phyloP scores from a whole-genome alignment of 495 filamentous ascomycete species.

The Lentithecium fluviatile region DNA sequence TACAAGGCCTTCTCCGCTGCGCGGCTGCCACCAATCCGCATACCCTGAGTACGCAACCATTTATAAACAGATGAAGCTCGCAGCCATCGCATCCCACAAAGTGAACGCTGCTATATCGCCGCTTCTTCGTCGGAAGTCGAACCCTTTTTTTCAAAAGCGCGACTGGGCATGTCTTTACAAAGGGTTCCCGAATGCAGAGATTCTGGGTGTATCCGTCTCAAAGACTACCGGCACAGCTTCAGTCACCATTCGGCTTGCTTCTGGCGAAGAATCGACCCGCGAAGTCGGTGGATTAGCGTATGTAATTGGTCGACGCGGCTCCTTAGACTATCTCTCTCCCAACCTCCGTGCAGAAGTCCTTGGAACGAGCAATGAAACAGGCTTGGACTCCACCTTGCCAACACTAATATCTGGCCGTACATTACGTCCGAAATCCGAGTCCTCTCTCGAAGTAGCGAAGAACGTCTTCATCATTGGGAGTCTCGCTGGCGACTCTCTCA shows the following conservation, averaged over 20 bases:
- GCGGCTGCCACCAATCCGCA: conserved; percentile 61
- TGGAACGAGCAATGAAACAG: conserved; percentile 35
- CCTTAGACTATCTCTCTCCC: conserved; percentile 54
- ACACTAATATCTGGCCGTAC: conserved; percentile 55
- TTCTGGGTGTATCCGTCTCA: conserved; percentile 46
- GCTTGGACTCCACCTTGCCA: not conserved
- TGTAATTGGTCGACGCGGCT: conserved; percentile 61
- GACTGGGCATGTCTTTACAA: conserved; percentile 57
- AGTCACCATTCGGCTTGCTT: conserved; percentile 50
- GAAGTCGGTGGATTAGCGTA: conserved; percentile 56
- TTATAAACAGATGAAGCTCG: conserved; percentile 63
- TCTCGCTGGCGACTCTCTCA: conserved; percentile 63
- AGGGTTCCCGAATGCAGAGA: conserved; percentile 58
- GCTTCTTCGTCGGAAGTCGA: conserved; percentile 41
- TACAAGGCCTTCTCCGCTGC: conserved; percentile 57
- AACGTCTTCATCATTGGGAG: conserved; percentile 63
- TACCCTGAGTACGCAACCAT: conserved; percentile 68
- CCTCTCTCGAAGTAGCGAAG: conserved; percentile 55
- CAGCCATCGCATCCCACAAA: conserved; percentile 42
- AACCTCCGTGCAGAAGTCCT: conserved; percentile 55
- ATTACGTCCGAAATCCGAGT: conserved; percentile 54
- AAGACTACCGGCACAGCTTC: conserved; percentile 30
- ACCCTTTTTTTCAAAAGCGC: conserved; percentile 45
- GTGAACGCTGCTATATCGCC: conserved; percentile 13
- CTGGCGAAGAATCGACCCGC: conserved; percentile 50